These are phyloP conservation scores for Nakazawaea holstii DNA, from an alignment of 805 yeast species.

Conservation along the genomic window DNA sequence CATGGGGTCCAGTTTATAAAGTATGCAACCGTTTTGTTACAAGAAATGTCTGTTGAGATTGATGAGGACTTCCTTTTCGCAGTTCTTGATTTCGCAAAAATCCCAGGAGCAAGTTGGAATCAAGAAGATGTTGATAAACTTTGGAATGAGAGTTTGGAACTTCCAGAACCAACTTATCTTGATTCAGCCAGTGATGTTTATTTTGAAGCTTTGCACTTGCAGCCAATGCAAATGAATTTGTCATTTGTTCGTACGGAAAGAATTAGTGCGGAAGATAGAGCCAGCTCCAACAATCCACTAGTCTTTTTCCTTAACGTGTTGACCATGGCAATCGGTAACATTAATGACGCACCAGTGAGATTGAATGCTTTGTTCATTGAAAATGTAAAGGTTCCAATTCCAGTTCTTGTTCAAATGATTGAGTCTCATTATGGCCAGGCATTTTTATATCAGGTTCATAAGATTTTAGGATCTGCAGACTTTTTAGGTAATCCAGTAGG, in stretches of 20 bases:
- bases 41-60: slow-evolving; percentile 86
- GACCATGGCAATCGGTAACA: slow-evolving; percentile 96
- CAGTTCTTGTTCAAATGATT: slow-evolving; percentile 63
- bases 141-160: slow-evolving; percentile 55
- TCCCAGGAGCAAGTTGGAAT: slow-evolving; percentile 82
- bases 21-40: slow-evolving; percentile 83
- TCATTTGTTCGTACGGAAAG: slow-evolving; percentile 90
- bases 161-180: slow-evolving; percentile 65
- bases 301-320: slow-evolving; percentile 77
- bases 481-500: slow-evolving; percentile 97
- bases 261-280: slow-evolving; percentile 56
- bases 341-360: slow-evolving; percentile 93
- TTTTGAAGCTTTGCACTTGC: slow-evolving; percentile 88
- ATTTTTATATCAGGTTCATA: slow-evolving; percentile 85
- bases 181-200: slow-evolving; percentile 69
- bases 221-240: slow-evolving; percentile 82
- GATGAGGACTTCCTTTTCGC: slow-evolving; percentile 92
- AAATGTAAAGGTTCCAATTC: slow-evolving; percentile 82
- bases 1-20: slow-evolving; percentile 90
- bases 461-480: slow-evolving; percentile 93
- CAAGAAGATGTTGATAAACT: slow-evolving; percentile 29
- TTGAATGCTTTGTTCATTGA: slow-evolving; percentile 84
- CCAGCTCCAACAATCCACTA: slow-evolving; percentile 55
- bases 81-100: slow-evolving; percentile 68
- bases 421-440: slow-evolving; percentile 89